Conservation (phyloP, 2,329 filamentous ascomycete genomes). For the Colletotrichum sp. region DNA sequence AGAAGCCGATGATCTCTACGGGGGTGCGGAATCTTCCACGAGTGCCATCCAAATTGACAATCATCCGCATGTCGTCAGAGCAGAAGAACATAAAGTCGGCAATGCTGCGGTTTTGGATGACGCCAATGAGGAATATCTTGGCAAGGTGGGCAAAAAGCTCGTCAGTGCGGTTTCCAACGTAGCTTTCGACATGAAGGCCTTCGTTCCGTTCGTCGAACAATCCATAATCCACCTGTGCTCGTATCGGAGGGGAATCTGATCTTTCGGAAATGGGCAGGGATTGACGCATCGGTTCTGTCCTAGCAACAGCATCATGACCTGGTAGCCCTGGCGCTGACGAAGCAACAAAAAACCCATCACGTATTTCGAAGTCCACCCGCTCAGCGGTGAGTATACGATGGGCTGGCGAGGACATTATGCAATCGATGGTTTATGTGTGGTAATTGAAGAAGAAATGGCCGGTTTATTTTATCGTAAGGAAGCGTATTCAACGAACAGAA, state of each 20-base stretch:
- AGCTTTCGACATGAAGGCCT: background rate
- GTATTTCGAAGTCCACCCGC: background rate
- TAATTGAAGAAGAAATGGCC: no score
- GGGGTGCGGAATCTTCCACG: rapidly evolving
- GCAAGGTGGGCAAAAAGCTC: background rate
- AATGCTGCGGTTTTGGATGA: background rate
- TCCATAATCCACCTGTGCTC: no score
- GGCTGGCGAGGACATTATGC: no score
- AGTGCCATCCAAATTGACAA: background rate
- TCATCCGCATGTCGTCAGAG: background rate
- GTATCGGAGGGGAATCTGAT: no score
- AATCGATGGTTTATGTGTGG: no score
- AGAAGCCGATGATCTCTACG: rapidly evolving
- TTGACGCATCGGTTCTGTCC: background rate
- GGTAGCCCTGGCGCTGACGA: rapidly evolving
- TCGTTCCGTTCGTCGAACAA: no score
- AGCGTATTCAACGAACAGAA: no score
- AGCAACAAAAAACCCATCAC: background rate
- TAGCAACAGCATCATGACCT: background rate
- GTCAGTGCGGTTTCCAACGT: background rate
- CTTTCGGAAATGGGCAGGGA: no score
- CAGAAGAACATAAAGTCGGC: no score
- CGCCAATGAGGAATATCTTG: background rate
- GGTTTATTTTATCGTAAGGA: no score
- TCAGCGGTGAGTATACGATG: no score